Conservation (phyloP, 1,284 basidiomycete species). For the Rhodotorula sp. region DNA sequence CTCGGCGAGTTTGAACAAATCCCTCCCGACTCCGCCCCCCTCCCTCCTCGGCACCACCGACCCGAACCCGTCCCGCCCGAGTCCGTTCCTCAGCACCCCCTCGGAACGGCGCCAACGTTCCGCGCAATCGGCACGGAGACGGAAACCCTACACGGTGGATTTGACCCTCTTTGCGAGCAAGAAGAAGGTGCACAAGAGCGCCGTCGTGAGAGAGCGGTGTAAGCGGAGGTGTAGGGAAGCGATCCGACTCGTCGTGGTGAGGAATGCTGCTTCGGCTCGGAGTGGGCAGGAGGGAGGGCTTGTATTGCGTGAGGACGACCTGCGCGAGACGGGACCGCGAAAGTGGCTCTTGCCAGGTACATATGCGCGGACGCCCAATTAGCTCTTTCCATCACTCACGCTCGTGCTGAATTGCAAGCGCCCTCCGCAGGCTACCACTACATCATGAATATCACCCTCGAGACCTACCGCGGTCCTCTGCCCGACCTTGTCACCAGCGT, state of each 20-base stretch:
- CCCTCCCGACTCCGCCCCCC: constrained; percentile 8
- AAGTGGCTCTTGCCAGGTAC: constrained; percentile 39
- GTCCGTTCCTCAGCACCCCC: neutral
- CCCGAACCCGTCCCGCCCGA: neutral
- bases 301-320: neutral
- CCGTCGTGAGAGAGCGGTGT: constrained; percentile 31
- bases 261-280: constrained; percentile 18
- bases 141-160: constrained; percentile 35
- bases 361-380: neutral
- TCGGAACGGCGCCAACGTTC: too few relatives aligned
- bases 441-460: constrained; percentile 30
- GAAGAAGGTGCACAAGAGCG: constrained; percentile 39
- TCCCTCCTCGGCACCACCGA: constrained; percentile 10
- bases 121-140: neutral
- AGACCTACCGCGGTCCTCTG: constrained; percentile 34
- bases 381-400: too few relatives aligned
- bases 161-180: constrained; percentile 36
- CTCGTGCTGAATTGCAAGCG: accelerated
- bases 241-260: constrained; percentile 33
- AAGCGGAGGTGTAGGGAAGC: constrained; percentile 35
- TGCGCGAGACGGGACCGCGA: constrained; percentile 20
- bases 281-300: neutral
- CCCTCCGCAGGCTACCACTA: constrained; percentile 26
- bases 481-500: constrained; percentile 28
- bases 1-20: neutral